Evolutionary conservation across 495 filamentous ascomycete species (phyloP), one percentile per base, ranked within the genome.

Genomic region (Xylaria palmicola): DNA sequence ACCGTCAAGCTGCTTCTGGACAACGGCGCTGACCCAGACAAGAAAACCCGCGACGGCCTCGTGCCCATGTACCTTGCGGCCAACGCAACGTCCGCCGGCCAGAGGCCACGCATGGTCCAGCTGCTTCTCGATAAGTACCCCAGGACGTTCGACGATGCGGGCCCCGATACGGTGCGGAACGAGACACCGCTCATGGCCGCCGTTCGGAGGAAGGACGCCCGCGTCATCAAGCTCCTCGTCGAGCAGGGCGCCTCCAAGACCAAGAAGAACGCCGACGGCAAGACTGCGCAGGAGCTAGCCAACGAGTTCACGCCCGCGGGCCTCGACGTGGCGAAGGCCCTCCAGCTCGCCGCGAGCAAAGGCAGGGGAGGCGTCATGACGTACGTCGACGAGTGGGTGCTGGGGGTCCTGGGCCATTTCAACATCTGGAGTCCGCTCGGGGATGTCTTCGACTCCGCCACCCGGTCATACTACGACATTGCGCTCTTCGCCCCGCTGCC

Each of bases 1-100:
- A 56, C 45, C 20, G 62, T 56, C 1, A 60, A 60, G 50, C 50
- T 61, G 13, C 62, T 64, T 12, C 29, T 64, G 17, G 57, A 61
- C 17, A 64, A 64, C 8, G 50, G 58, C 30, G 62, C 62, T 6
- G 44, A 62, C 17, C 50, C 57, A 3, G 50, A 60, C 22, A 50
- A 47, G 41, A 62, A 51, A 36, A 63, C 54, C 5, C 40, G 52
- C 7, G 60, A 59, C 45, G 54, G 60, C 5, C 8, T 55, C 32
- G 43, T 50, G 3, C 54, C 54, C 0, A 50, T 58, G 45, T 63
- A 47, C 36, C 9, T 58, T 5, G 60, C 60, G 8, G 60, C 60
- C 41, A 56, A 50, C 27, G 54, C 60, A 12, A 39, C 45, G n/a
- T 27, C 48, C 12, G 32, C 48, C 8, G 32, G 27, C 40, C 45